Percentiles rank a stretch among this genome's conserved stretches.
phyloP scores from a whole-genome alignment of 2,329 filamentous ascomycete species.

The Orbilia oligospora region DNA sequence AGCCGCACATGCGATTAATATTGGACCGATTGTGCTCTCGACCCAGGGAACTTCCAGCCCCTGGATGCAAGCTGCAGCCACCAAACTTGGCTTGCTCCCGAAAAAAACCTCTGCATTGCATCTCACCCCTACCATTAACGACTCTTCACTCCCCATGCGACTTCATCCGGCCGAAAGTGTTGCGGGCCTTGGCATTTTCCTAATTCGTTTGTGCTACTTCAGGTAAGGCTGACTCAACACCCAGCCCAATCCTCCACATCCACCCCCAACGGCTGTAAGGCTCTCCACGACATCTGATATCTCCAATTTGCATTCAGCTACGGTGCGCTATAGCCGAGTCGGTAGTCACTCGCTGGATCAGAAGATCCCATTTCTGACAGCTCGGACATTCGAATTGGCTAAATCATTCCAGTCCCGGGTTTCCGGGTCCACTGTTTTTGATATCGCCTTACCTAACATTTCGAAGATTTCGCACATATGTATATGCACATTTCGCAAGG shows the following conservation, averaged over 20 bases:
- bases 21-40: slow-evolving; percentile 14
- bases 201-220: slow-evolving; percentile 39
- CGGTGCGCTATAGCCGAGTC: slow-evolving; percentile 46
- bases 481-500: slow-evolving; percentile 16
- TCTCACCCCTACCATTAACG: background rate
- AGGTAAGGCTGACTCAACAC: slow-evolving; percentile 61
- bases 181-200: slow-evolving; percentile 49
- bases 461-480: slow-evolving; percentile 15
- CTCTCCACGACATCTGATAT: slow-evolving; percentile 30
- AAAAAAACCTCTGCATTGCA: slow-evolving; percentile 24
- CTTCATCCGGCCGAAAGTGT: slow-evolving; percentile 39
- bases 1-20: slow-evolving; percentile 55
- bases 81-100: slow-evolving; percentile 48
- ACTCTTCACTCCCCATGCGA: background rate
- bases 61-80: slow-evolving; percentile 40
- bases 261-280: slow-evolving; percentile 32
- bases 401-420: slow-evolving; percentile 29
- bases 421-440: slow-evolving; percentile 40
- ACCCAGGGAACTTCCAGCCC: slow-evolving; percentile 25
- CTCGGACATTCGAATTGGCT: slow-evolving; percentile 21
- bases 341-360: slow-evolving; percentile 36
- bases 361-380: slow-evolving; percentile 43
- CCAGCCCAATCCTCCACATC: slow-evolving; percentile 23
- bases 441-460: slow-evolving; percentile 28
- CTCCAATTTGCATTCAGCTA: slow-evolving; percentile 47